These are phyloP conservation scores for Nothophoma quercina DNA, from an alignment of 2,329 filamentous ascomycete species.

Conservation along the genomic window DNA sequence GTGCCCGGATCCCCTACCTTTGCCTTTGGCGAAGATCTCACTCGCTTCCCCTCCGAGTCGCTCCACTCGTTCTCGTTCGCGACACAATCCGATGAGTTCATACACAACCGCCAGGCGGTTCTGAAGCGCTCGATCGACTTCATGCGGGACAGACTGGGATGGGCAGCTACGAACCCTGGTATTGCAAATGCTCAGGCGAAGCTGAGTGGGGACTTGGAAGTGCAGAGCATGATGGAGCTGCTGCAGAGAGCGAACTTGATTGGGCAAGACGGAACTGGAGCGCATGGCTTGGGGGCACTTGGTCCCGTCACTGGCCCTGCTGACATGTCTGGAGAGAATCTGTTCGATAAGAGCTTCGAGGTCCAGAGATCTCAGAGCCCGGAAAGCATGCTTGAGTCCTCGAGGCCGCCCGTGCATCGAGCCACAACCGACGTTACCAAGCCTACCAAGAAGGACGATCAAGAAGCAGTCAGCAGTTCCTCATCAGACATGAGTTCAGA, in stretches of 20 bases:
- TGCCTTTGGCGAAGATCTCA: constrained; percentile 83
- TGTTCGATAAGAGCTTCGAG: constrained; percentile 85
- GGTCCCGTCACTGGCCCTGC: constrained; percentile 85
- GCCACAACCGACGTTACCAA: constrained; percentile 17
- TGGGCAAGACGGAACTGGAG: constrained; percentile 68
- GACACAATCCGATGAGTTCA: constrained; percentile 88
- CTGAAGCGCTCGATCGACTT: constrained; percentile 95
- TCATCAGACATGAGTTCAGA: constrained; percentile 34
- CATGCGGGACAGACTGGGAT: constrained; percentile 90
- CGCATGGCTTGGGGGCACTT: constrained; percentile 54
- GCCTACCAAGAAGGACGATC: constrained; percentile 19
- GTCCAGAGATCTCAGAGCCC: constrained; percentile 59
- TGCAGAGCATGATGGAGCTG: constrained; percentile 90
- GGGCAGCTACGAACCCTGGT: constrained; percentile 76
- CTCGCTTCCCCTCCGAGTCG: constrained; percentile 92
- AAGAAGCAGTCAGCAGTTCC: constrained; percentile 23
- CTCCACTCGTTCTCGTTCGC: constrained; percentile 98
- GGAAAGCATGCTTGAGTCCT: constrained; percentile 43
- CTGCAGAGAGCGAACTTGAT: constrained; percentile 82
- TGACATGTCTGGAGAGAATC: constrained; percentile 73
- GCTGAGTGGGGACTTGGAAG: constrained; percentile 81
- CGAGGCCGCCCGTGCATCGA: constrained; percentile 29
- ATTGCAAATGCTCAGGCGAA: constrained; percentile 85
- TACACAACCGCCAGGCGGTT: constrained; percentile 91
- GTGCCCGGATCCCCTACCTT: constrained; percentile 72